These are phyloP conservation scores for Cyclotella choctawhatcheeana DNA, from an alignment of 108 stramenopile species.

Conservation along the genomic window DNA sequence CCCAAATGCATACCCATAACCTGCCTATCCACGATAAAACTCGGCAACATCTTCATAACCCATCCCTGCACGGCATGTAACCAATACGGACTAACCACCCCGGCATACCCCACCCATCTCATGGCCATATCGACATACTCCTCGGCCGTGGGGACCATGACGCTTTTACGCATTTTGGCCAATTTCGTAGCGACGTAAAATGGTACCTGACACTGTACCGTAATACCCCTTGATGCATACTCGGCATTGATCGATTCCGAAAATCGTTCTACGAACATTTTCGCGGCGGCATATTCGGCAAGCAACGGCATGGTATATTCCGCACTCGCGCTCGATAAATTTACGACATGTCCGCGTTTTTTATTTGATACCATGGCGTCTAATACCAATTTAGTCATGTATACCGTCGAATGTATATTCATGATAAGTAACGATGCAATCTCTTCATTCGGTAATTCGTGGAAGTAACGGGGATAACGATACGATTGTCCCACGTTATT, in stretches of 20 bases:
- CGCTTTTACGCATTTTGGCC: constrained; percentile 93
- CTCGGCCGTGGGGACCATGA: constrained; percentile 89
- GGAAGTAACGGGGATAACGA: constrained; percentile 95
- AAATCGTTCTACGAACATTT: constrained; percentile 95
- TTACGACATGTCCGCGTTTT: constrained; percentile 94
- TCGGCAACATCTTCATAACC: constrained; percentile 80
- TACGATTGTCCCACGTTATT: constrained; percentile 99
- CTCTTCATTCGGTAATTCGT: constrained; percentile 90
- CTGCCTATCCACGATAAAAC: constrained; percentile 56
- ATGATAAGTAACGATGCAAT: constrained; percentile 79
- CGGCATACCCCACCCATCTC: constrained; percentile 85
- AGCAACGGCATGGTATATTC: constrained; percentile 92
- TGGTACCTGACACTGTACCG: constrained; percentile 96
- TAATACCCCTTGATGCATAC: constrained; percentile 86
- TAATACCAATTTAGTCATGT: constrained; percentile 96
- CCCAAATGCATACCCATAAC: constrained; percentile 92
- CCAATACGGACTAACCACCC: constrained; percentile 89
- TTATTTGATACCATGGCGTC: constrained; percentile 91
- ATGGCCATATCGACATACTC: constrained; percentile 84
- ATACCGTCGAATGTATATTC: constrained; percentile 96
- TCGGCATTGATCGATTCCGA: constrained; percentile 93
- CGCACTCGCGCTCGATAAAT: constrained; percentile 95
- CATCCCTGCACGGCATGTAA: constrained; percentile 94
- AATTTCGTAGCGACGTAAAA: constrained; percentile 98
- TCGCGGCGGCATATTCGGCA: constrained; percentile 96